Percentiles rank a stretch among this genome's conserved stretches.
phyloP scores from a whole-genome alignment of 768 basidiomycete genomes.

The Panus rudis region DNA sequence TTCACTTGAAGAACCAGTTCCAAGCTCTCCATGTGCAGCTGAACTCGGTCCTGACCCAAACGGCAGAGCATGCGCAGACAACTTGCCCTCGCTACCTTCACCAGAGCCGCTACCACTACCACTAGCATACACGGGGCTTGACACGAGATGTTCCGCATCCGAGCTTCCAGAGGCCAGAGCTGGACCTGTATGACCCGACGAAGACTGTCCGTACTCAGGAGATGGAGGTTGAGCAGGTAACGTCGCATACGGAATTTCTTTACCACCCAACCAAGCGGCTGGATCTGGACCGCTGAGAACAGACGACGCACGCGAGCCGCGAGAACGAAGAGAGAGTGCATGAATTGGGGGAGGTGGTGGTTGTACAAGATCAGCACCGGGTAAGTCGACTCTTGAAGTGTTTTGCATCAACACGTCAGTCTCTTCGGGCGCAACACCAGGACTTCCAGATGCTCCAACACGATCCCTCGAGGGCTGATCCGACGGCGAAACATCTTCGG shows the following conservation, averaged over 20 bases:
- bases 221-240: neutral
- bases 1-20: conserved; percentile 4
- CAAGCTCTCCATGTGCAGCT: conserved; percentile 11
- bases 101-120: conserved; percentile 3
- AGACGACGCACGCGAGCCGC: neutral
- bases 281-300: conserved; percentile 1
- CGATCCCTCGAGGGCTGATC: neutral
- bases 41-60: conserved; percentile 2
- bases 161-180: neutral
- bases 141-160: conserved; percentile 1
- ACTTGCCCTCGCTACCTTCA: conserved; percentile 4
- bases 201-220: neutral
- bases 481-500: neutral
- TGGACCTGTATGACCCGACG: conserved; percentile 1
- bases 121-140: neutral
- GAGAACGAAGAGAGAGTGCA: neutral
- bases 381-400: no score
- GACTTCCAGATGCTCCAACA: neutral
- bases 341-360: neutral
- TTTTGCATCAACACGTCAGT: neutral
- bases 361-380: no score
- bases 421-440: neutral
- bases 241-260: neutral
- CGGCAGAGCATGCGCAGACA: neutral
- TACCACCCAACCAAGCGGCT: conserved; percentile 5